Base-by-base conservation (phyloP, 257 asterid genomes). In the Solanum chiquidenum region DNA sequence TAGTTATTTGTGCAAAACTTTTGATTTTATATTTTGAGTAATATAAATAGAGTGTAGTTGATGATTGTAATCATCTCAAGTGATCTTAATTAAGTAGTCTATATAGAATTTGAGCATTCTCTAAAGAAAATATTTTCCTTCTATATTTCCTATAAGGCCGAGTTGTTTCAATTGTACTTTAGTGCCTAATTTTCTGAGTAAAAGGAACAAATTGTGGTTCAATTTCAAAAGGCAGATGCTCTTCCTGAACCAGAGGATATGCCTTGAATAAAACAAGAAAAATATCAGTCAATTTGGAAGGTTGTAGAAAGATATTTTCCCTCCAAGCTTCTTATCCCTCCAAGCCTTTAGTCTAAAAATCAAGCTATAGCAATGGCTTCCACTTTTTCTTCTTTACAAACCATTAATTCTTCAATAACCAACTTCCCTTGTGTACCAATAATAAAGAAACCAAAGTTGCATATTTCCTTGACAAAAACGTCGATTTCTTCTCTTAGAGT, bases 261-360 rank as follows among this genome's bases (percentile, higher is more conserved):
- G 11, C 75, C 9, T 35, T 62, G 44, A 14, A 86, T 62, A 83
- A 89, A 92, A 92, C 92, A 92, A 90, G 84, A 90, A 89, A 92
- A 90, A 94, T 92, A 89, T 91, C 58, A 68, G 83, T 69, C 86
- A 85, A 88, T 87, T 90, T 93, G 94, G 98, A 93, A 90, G 92
- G 87, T 89, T 91, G 92, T 80, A 46, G 23, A 27, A 40, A 90
- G 96, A 94, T 93, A 92, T 93, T 92, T 89, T 9, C 97, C 90
- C 90, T 75, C 74, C 62, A 84, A 21, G 55, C 34, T 31, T 37
- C 37, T 72, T 52, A 14, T 58, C 97, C 90, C 90, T 66, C 69
- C 64, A 85, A 21, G 58, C 42, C 25, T 37, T 33, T 72, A 35
- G 71, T 31, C 44, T 72, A 58, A 10, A 44, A 58, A 9, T 13